phyloP scores from a whole-genome alignment of 73 alveolate genomes.

The Paramecium bursaria region DNA sequence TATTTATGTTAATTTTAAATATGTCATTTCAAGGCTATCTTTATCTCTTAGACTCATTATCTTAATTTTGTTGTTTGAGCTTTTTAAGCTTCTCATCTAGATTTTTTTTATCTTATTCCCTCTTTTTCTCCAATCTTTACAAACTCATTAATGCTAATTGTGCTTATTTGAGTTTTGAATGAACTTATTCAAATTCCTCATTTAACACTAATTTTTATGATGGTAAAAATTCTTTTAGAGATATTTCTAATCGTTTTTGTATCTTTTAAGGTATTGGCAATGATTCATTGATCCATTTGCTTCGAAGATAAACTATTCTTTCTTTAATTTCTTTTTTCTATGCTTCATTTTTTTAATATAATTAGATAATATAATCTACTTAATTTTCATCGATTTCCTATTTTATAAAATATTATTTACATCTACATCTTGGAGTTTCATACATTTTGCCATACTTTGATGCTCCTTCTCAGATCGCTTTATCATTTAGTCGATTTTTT shows the following conservation, averaged over 20 bases:
- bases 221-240: slow-evolving; percentile 16
- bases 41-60: too few species aligned
- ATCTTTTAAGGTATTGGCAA: slow-evolving; percentile 59
- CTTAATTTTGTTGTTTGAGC: too few species aligned
- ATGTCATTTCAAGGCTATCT: too few species aligned
- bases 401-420: neutral
- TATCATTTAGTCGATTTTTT: slow-evolving; percentile 29
- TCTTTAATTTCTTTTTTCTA: slow-evolving; percentile 38
- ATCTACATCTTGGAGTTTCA: slow-evolving; percentile 48
- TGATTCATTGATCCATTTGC: slow-evolving; percentile 61
- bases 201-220: slow-evolving; percentile 20
- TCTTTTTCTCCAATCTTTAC: slow-evolving; percentile 24
- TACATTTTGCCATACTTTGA: slow-evolving; percentile 44
- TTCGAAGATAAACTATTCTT: slow-evolving; percentile 60
- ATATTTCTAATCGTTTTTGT: slow-evolving; percentile 37
- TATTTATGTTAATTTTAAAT: too few species aligned
- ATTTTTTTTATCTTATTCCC: slow-evolving; percentile 29
- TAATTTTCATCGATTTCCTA: slow-evolving; percentile 17
- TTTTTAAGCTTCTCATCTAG: slow-evolving; percentile 45
- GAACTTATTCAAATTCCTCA: slow-evolving; percentile 8
- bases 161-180: neutral
- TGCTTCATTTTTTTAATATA: slow-evolving; percentile 26
- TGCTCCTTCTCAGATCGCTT: slow-evolving; percentile 64
- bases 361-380: neutral
- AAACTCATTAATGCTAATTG: slow-evolving; percentile 14